Conservation (phyloP, 2,329 filamentous ascomycete genomes). For the Talaromyces pinophilus region DNA sequence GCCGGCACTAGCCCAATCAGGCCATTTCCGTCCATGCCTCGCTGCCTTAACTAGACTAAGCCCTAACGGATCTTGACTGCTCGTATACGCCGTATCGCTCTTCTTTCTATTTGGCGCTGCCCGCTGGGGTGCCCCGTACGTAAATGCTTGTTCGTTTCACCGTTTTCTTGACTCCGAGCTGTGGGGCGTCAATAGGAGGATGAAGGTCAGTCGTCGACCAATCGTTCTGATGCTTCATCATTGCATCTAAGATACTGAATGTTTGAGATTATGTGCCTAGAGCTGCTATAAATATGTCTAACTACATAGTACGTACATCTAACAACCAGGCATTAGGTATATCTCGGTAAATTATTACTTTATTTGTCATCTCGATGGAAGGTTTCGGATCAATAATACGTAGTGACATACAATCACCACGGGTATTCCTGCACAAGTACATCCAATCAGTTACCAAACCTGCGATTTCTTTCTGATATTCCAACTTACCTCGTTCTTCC, state of each 20-base stretch:
- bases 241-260: background rate
- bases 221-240: background rate
- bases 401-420: constrained; percentile 9
- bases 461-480: background rate
- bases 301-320: background rate
- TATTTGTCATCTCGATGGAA: background rate
- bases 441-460: background rate
- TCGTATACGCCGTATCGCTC: constrained; percentile 2
- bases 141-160: constrained; percentile 13
- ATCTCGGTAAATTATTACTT: background rate
- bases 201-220: background rate
- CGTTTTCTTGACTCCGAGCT: background rate
- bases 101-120: background rate
- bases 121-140: background rate
- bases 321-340: background rate
- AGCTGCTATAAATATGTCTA: background rate
- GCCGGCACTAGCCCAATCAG: background rate
- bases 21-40: background rate
- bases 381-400: background rate
- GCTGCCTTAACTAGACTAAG: background rate
- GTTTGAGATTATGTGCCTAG: background rate
- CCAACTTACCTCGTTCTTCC: constrained; percentile 52
- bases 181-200: background rate
- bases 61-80: background rate
- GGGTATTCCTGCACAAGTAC: constrained; percentile 10